phyloP scores from a whole-genome alignment of 2,329 filamentous ascomycete genomes.

The Rhytidhysteron rufulum region DNA sequence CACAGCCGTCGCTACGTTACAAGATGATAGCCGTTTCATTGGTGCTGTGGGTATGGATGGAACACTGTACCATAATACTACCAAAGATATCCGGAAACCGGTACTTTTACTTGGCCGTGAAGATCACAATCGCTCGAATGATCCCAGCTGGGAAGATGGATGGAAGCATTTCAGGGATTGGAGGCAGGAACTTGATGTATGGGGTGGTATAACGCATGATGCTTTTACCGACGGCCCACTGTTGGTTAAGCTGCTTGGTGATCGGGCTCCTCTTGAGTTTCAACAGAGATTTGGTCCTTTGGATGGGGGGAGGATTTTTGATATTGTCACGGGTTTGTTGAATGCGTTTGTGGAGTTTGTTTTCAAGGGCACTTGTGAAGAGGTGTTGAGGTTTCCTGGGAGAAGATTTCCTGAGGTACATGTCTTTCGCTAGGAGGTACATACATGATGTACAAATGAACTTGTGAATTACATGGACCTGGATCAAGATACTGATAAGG shows the following conservation, averaged over 20 bases:
- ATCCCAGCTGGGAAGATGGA: background rate
- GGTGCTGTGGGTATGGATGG: slow-evolving; percentile 37
- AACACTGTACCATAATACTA: slow-evolving; percentile 20
- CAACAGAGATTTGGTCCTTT: background rate
- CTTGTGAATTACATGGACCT: too few species aligned
- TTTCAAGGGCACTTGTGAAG: background rate
- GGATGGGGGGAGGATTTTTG: background rate
- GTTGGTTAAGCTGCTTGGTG: background rate
- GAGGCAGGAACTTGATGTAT: background rate
- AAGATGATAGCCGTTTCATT: slow-evolving; percentile 16
- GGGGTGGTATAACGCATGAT: background rate
- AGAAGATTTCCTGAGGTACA: slow-evolving; percentile 4
- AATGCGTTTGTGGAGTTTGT: slow-evolving; percentile 1
- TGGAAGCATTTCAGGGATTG: background rate
- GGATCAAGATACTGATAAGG: too few species aligned
- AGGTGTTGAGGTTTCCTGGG: background rate
- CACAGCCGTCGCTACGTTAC: slow-evolving; percentile 19
- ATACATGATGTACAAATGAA: too few species aligned
- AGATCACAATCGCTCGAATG: slow-evolving; percentile 1
- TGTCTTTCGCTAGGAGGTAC: too few species aligned
- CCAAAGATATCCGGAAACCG: background rate
- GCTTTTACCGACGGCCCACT: background rate
- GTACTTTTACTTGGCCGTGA: slow-evolving; percentile 1
- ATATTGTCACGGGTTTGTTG: background rate
- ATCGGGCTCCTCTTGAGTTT: background rate